Evolutionary conservation across 2,329 filamentous ascomycete genomes (phyloP).

Genomic region (Raffaelea albimanens): DNA sequence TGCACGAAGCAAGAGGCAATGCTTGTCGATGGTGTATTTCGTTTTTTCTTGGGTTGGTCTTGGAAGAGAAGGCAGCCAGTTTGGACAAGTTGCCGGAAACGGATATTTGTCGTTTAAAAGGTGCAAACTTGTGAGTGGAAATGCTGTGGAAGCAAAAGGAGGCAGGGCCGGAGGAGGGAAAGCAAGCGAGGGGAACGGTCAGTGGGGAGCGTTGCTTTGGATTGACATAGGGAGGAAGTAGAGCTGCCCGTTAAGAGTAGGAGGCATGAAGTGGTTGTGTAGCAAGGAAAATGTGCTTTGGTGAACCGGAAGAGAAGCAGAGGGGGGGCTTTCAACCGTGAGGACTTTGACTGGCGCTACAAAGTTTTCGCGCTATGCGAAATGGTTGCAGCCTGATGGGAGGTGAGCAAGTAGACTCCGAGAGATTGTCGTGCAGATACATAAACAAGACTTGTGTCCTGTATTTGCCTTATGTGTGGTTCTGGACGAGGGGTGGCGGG

Average conservation of each 20-base stretch:
- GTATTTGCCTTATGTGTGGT: conserved; percentile 16
- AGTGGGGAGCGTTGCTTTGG: conserved; percentile 44
- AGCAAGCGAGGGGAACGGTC: conserved; percentile 32
- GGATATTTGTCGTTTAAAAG: no score
- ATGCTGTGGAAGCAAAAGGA: not conserved
- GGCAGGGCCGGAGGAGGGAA: not conserved
- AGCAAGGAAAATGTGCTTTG: no score
- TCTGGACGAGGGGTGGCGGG: not conserved
- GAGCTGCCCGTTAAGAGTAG: conserved; percentile 39
- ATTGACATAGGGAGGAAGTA: conserved; percentile 47
- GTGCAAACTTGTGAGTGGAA: not conserved
- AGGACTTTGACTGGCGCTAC: conserved; percentile 79
- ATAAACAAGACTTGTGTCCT: conserved; percentile 64
- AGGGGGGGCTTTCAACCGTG: conserved; percentile 73
- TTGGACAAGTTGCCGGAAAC: no score
- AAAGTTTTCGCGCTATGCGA: conserved; percentile 90
- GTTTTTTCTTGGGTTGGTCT: no score
- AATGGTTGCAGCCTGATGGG: conserved; percentile 94
- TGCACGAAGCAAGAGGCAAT: not conserved
- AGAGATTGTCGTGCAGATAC: conserved; percentile 90
- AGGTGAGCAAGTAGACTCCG: conserved; percentile 89
- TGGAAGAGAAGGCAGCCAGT: no score
- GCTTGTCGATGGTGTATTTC: not conserved
- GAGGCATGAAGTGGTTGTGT: conserved; percentile 54
- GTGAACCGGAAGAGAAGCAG: no score